A percentile compares a stretch with the other conserved stretches of the same genome.
Conservation (phyloP, 1,284 basidiomycete species). For the Sporisorium graminicola region DNA sequence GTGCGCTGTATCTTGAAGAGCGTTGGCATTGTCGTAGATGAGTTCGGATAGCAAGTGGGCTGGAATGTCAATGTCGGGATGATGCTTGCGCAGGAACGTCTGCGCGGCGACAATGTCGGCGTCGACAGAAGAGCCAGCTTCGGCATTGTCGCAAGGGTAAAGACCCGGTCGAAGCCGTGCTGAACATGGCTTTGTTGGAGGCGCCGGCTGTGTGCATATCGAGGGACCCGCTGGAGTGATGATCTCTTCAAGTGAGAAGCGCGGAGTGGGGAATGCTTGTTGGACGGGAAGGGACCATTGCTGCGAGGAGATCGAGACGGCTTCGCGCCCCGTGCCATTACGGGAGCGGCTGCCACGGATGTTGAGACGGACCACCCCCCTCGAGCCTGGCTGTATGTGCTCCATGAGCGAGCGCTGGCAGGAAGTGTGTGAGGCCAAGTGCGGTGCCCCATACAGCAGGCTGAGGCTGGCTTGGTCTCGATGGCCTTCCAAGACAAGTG, state of each 20-base stretch:
- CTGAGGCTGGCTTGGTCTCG: neutral
- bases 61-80: constrained; percentile 37
- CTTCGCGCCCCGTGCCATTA: neutral
- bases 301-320: constrained; percentile 12
- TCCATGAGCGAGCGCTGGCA: constrained; percentile 14
- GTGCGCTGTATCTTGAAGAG: constrained; percentile 14
- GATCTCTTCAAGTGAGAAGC: neutral
- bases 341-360: constrained; percentile 17
- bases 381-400: constrained; percentile 27
- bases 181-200: constrained; percentile 9
- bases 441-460: neutral
- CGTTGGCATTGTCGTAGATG: constrained; percentile 27
- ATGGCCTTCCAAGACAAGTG: neutral
- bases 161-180: constrained; percentile 13
- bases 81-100: constrained; percentile 19
- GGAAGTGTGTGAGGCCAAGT: neutral
- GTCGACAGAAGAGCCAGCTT: constrained; percentile 33
- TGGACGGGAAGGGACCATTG: constrained; percentile 24
- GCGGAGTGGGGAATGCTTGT: neutral
- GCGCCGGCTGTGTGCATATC: constrained; percentile 13
- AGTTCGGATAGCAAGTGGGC: constrained; percentile 23
- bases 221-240: neutral
- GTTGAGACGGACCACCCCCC: constrained; percentile 32
- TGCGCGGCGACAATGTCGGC: constrained; percentile 39
- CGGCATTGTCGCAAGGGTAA: constrained; percentile 4